These are phyloP conservation scores for Rubroboletus pulcherrimus DNA, from an alignment of 768 basidiomycete species.

Conservation along the genomic window DNA sequence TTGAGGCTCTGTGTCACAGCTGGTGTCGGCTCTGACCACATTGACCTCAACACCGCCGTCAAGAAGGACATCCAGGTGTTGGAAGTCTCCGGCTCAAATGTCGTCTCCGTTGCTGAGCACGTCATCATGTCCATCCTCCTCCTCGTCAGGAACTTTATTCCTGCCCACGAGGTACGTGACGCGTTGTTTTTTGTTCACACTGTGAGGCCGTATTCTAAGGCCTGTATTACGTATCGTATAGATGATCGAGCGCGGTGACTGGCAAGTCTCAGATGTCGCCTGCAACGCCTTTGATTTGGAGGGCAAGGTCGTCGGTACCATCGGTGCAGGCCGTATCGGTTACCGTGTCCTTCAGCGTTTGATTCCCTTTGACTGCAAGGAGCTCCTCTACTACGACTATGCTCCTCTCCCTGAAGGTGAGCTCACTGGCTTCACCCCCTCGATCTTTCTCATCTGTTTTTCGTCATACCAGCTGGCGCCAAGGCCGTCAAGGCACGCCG, in stretches of 20 bases:
- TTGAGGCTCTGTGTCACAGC: conserved; percentile 89
- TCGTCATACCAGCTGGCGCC: conserved; percentile 44
- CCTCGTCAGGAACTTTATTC: conserved; percentile 86
- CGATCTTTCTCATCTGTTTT: neutral
- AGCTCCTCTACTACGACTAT: conserved; percentile 89
- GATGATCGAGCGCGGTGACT: conserved; percentile 83
- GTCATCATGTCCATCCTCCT: conserved; percentile 88
- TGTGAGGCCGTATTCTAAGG: neutral
- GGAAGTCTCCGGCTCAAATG: conserved; percentile 87
- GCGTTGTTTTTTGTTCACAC: neutral
- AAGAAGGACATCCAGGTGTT: conserved; percentile 75
- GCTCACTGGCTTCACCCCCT: neutral
- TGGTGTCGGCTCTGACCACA: conserved; percentile 87
- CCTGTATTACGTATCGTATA: conserved; percentile 17
- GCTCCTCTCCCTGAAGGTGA: conserved; percentile 61
- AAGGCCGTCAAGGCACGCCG: conserved; percentile 67
- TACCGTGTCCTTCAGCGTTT: conserved; percentile 83
- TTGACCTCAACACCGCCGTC: conserved; percentile 86
- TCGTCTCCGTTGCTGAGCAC: conserved; percentile 89
- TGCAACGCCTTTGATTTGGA: conserved; percentile 87
- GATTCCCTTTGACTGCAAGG: conserved; percentile 82
- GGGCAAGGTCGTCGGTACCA: conserved; percentile 87
- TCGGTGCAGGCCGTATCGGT: conserved; percentile 81
- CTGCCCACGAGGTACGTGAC: conserved; percentile 69
- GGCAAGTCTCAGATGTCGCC: conserved; percentile 82